These are phyloP conservation scores for Pichia nanzhaoensis DNA, from an alignment of 805 yeast genomes.

Conservation along the genomic window DNA sequence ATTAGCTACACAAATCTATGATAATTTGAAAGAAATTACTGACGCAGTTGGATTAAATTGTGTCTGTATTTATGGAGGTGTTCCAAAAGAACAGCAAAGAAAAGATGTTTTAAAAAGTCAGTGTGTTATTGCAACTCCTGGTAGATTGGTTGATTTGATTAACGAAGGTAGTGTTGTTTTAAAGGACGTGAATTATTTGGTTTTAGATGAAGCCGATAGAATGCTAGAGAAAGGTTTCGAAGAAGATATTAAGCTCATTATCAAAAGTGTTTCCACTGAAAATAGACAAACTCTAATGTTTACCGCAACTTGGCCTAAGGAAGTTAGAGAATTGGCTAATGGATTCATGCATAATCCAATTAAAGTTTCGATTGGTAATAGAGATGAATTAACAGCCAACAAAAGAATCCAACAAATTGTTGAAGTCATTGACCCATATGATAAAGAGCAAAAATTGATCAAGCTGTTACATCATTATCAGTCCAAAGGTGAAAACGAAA, in stretches of 20 bases:
- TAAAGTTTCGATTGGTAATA: conserved; percentile 86
- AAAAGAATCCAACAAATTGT: conserved; percentile 90
- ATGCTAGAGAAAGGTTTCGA: conserved; percentile 98
- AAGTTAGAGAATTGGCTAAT: conserved; percentile 86
- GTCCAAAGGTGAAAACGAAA: conserved; percentile 56
- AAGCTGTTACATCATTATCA: conserved; percentile 71
- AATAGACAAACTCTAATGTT: conserved; percentile 92
- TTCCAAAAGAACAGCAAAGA: conserved; percentile 89
- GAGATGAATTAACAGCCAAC: conserved; percentile 92
- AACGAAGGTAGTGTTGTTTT: conserved; percentile 81
- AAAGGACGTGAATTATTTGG: conserved; percentile 63
- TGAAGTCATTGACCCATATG: conserved; percentile 79
- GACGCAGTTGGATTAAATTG: conserved; percentile 56
- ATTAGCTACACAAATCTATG: conserved; percentile 88
- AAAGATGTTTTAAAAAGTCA: conserved; percentile 57
- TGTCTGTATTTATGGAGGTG: conserved; percentile 95
- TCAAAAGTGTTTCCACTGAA: conserved; percentile 44
- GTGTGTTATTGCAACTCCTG: conserved; percentile 96
- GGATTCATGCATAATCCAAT: conserved; percentile 82
- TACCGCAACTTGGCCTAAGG: conserved; percentile 99
- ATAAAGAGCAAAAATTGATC: conserved; percentile 71
- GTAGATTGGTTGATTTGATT: conserved; percentile 84
- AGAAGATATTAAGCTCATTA: conserved; percentile 84
- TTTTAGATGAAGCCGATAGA: conserved; percentile 96
- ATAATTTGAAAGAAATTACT: conserved; percentile 65